Evolutionary conservation across 1,284 basidiomycete genomes (phyloP).

Genomic region (Pseudozyma hubeiensis): DNA sequence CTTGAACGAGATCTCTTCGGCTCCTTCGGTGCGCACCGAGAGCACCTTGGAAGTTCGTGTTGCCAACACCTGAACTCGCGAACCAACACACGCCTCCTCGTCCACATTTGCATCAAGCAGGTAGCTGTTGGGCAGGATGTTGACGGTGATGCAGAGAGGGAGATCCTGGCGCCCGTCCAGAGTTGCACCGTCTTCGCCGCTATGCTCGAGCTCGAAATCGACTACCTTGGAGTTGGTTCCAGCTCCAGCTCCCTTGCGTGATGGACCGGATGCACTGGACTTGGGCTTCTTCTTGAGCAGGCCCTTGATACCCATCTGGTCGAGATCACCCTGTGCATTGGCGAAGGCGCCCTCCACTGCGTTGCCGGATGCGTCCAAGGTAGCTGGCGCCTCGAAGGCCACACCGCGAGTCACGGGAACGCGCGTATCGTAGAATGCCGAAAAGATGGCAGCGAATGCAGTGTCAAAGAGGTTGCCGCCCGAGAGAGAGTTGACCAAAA

Average conservation of each 20-base stretch:
- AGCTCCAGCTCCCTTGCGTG: slow-evolving; percentile 5
- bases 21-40: slow-evolving; percentile 38
- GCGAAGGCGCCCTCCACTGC: slow-evolving; percentile 35
- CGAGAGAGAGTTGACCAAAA: slow-evolving; percentile 56
- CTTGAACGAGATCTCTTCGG: slow-evolving; percentile 43
- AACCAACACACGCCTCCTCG: slow-evolving; percentile 53
- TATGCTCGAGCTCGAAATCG: slow-evolving; percentile 60
- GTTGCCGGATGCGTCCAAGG: slow-evolving; percentile 37
- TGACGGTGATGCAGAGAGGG: slow-evolving; percentile 62
- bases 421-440: slow-evolving; percentile 57
- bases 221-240: slow-evolving; percentile 38
- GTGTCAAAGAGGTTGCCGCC: slow-evolving; percentile 64
- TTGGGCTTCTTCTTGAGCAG: slow-evolving; percentile 52
- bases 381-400: slow-evolving; percentile 52
- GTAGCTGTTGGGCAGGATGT: slow-evolving; percentile 50
- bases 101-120: slow-evolving; percentile 59
- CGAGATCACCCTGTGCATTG: slow-evolving; percentile 42
- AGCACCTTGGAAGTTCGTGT: slow-evolving; percentile 47
- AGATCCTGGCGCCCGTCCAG: slow-evolving; percentile 52
- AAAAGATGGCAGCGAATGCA: slow-evolving; percentile 57
- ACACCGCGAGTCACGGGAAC: slow-evolving; percentile 58
- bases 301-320: slow-evolving; percentile 57
- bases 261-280: slow-evolving; percentile 5
- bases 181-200: slow-evolving; percentile 49
- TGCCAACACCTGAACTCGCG: slow-evolving; percentile 50